A percentile compares a stretch with the other conserved stretches of the same genome.
Conservation (phyloP, 345 rosid genomes). For the Syzygium oleosum region DNA sequence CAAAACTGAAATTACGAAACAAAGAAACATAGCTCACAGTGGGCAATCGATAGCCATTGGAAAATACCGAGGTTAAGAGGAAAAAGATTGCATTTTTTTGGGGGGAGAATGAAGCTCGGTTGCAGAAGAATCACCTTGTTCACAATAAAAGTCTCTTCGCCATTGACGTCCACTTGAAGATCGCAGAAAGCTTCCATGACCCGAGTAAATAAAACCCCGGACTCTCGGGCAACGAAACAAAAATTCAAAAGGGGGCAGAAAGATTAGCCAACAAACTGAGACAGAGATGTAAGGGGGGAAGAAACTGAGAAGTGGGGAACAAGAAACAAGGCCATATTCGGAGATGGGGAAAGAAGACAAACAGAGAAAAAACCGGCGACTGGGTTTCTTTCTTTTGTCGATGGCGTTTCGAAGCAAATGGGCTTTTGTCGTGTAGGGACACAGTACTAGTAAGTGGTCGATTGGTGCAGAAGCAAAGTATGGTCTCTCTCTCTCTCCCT, state of each 20-base stretch:
- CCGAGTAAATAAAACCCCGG: slow-evolving; percentile 1
- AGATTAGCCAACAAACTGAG: slow-evolving; percentile 5
- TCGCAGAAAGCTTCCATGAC: slow-evolving; percentile 71
- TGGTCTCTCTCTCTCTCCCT: not conserved
- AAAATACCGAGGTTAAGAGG: not conserved
- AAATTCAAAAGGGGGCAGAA: not conserved
- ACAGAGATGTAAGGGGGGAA: slow-evolving; percentile 11
- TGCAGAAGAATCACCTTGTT: slow-evolving; percentile 42
- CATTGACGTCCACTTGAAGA: slow-evolving; percentile 93
- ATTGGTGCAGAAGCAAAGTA: not conserved
- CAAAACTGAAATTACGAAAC: not conserved
- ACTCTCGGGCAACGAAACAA: not conserved
- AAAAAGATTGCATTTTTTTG: not conserved
- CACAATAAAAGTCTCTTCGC: slow-evolving; percentile 74
- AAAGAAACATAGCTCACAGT: not conserved
- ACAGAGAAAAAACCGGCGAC: slow-evolving; percentile 21
- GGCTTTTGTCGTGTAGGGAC: not conserved
- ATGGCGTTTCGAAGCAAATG: slow-evolving; percentile 8
- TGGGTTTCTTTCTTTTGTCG: slow-evolving; percentile 3
- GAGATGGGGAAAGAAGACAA: slow-evolving; percentile 42
- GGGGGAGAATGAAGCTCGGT: not conserved
- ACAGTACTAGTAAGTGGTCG: slow-evolving; percentile 10
- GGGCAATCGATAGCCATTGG: not conserved
- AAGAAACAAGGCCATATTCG: slow-evolving; percentile 23
- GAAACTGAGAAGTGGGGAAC: slow-evolving; percentile 18